phyloP scores from a whole-genome alignment of 129 eudicot species.

The Flaveria sonorensis region DNA sequence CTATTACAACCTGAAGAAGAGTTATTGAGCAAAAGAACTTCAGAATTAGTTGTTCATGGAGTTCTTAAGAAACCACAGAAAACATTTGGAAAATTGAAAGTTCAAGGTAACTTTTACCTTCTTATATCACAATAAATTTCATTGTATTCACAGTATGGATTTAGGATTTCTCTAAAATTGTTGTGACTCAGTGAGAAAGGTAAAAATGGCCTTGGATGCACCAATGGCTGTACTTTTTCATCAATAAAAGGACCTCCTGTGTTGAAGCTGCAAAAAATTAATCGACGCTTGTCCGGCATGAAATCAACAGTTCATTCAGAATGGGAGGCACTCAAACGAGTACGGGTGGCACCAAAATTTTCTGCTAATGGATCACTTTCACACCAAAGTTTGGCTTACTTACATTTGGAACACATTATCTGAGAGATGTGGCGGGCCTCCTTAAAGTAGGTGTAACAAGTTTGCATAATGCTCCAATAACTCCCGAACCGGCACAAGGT shows the following conservation, averaged over 20 bases:
- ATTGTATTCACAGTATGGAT: neutral
- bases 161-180: neutral
- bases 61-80: conserved; percentile 60
- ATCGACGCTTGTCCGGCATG: conserved; percentile 42
- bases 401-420: conserved; percentile 62
- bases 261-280: conserved; percentile 52
- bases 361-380: conserved; percentile 55
- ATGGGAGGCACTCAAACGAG: conserved; percentile 56
- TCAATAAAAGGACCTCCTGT: conserved; percentile 51
- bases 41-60: conserved; percentile 60
- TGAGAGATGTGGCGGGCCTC: conserved; percentile 63
- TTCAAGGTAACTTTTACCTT: conserved; percentile 56
- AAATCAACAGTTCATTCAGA: conserved; percentile 58
- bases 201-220: conserved; percentile 67
- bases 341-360: conserved; percentile 51
- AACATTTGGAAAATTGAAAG: conserved; percentile 70
- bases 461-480: conserved; percentile 47
- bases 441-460: conserved; percentile 59
- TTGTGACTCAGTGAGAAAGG: conserved; percentile 62
- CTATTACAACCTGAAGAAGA: conserved; percentile 84
- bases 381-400: conserved; percentile 62
- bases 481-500: conserved; percentile 59
- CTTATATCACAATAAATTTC: conserved; percentile 9
- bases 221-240: conserved; percentile 63
- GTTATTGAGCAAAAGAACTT: conserved; percentile 47